Evolutionary conservation across 2,329 filamentous ascomycete genomes (phyloP).

Genomic region (Cladosporium sp.): DNA sequence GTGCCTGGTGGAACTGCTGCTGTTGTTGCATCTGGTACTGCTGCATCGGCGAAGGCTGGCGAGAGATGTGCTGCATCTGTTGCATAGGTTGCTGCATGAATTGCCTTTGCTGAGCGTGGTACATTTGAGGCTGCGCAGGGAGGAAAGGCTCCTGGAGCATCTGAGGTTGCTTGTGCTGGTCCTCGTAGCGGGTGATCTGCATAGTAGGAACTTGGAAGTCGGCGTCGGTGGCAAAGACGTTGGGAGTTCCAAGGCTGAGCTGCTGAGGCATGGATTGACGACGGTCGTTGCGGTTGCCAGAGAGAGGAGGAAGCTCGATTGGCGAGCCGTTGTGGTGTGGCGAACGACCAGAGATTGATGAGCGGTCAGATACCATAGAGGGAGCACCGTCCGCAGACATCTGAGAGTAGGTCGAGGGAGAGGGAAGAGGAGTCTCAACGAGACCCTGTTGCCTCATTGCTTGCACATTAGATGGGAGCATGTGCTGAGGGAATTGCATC

Average conservation of each 20-base stretch:
- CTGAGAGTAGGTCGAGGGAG: constrained; percentile 59
- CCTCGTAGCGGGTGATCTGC: constrained; percentile 27
- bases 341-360: constrained; percentile 43
- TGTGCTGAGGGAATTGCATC: constrained; percentile 27
- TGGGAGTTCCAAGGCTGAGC: constrained; percentile 34
- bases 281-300: constrained; percentile 26
- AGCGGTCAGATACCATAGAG: constrained; percentile 65
- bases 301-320: constrained; percentile 41
- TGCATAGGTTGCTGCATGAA: constrained; percentile 25
- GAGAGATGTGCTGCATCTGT: constrained; percentile 19
- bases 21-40: constrained; percentile 13
- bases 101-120: constrained; percentile 19
- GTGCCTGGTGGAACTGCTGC: constrained; percentile 9
- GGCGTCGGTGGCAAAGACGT: constrained; percentile 27
- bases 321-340: constrained; percentile 42
- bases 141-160: constrained; percentile 34
- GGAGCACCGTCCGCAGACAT: constrained; percentile 61
- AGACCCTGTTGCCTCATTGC: constrained; percentile 24
- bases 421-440: constrained; percentile 58
- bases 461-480: constrained; percentile 28
- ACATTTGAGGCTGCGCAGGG: constrained; percentile 23
- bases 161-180: constrained; percentile 26
- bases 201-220: constrained; percentile 30
- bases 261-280: constrained; percentile 29
- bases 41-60: constrained; percentile 13